Evolutionary conservation across 78 protist genomes (phyloP).

Genomic region (Dictyostelium intermedium): DNA sequence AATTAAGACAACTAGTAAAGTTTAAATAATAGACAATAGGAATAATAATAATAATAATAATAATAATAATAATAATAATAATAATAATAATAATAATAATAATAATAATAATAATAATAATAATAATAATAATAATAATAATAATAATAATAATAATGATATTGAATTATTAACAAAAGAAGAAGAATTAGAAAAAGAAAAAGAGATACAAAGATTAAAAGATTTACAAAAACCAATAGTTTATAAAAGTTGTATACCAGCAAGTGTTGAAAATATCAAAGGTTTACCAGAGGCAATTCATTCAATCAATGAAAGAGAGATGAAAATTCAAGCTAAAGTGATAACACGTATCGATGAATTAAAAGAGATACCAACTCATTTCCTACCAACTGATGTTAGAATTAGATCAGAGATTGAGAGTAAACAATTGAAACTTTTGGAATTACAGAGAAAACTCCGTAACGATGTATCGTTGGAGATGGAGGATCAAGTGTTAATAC

Average conservation of each 20-base stretch:
- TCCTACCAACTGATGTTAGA: slow-evolving; percentile 1
- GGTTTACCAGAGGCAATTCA: slow-evolving; percentile 49
- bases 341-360: slow-evolving; percentile 24
- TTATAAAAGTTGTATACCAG: slow-evolving; percentile 12
- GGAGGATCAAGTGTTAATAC: slow-evolving; percentile 1
- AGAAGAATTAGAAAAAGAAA: neutral
- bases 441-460: slow-evolving; percentile 55
- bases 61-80: too few relatives aligned
- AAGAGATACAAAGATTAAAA: neutral
- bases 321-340: slow-evolving; percentile 18
- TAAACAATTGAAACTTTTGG: slow-evolving; percentile 38
- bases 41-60: too few relatives aligned
- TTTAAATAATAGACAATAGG: too few relatives aligned
- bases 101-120: too few relatives aligned
- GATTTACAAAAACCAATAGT: neutral
- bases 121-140: neutral
- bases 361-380: slow-evolving; percentile 18
- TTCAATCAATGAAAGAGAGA: slow-evolving; percentile 46
- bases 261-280: slow-evolving; percentile 31
- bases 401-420: slow-evolving; percentile 34
- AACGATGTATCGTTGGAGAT: slow-evolving; percentile 22
- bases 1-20: too few relatives aligned
- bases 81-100: neutral
- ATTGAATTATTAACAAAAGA: neutral
- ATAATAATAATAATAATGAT: neutral